phyloP scores from a whole-genome alignment of 169 alveolate genomes.

The Theileria sp. region DNA sequence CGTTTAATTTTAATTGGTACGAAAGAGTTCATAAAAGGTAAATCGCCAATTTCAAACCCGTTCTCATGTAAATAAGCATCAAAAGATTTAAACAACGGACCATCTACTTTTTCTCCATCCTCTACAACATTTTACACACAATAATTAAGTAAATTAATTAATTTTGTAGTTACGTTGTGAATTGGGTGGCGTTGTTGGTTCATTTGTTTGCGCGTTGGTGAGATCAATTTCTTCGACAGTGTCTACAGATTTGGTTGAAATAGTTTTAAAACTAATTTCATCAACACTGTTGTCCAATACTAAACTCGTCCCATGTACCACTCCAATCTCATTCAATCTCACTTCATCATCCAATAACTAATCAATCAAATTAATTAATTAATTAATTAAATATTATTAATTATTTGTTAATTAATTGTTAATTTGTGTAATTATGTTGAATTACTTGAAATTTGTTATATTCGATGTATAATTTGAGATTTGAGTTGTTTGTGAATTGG shows the following conservation, averaged over 20 bases:
- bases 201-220: not conserved
- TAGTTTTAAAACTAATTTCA: not conserved
- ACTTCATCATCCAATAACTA: conserved; percentile 9
- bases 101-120: not conserved
- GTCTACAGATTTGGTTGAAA: not conserved
- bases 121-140: not conserved
- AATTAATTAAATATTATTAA: not conserved
- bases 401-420: not conserved
- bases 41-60: conserved; percentile 72
- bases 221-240: not conserved
- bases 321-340: not conserved
- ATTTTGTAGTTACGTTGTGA: not conserved
- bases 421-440: not conserved
- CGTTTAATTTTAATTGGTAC: conserved; percentile 60
- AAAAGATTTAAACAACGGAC: conserved; percentile 78
- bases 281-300: not conserved
- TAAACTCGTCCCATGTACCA: conserved; percentile 10
- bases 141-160: too few species aligned
- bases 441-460: not conserved
- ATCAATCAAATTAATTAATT: not conserved
- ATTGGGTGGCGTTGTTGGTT: not conserved
- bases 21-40: conserved; percentile 74
- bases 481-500: conserved; percentile 23
- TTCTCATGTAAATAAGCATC: conserved; percentile 79
- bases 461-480: conserved; percentile 11